phyloP scores from a whole-genome alignment of 768 basidiomycete genomes.

The Russula vinacea region DNA sequence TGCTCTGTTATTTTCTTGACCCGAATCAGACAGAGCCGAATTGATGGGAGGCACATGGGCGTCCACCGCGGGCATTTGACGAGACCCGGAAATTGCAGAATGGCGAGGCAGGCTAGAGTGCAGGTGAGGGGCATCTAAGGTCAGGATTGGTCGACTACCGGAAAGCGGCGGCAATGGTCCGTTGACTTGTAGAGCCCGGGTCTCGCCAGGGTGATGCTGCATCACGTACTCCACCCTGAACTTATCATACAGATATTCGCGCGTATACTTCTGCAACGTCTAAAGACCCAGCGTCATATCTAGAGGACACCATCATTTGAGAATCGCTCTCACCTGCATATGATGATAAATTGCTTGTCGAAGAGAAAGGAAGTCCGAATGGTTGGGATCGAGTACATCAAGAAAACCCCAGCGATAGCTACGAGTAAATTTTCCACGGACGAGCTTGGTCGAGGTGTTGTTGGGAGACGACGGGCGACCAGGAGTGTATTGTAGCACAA shows the following conservation, averaged over 20 bases:
- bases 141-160: slow-evolving; percentile 27
- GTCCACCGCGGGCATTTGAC: slow-evolving; percentile 42
- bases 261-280: slow-evolving; percentile 83
- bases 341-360: slow-evolving; percentile 81
- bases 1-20: slow-evolving; percentile 35
- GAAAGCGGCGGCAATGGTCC: slow-evolving; percentile 39
- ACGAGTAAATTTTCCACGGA: slow-evolving; percentile 68
- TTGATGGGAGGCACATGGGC: slow-evolving; percentile 20
- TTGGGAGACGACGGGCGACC: slow-evolving; percentile 38
- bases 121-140: slow-evolving; percentile 25
- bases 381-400: slow-evolving; percentile 72
- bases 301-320: neutral
- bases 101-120: slow-evolving; percentile 24
- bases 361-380: slow-evolving; percentile 78
- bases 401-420: slow-evolving; percentile 82
- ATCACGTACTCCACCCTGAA: slow-evolving; percentile 59
- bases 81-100: slow-evolving; percentile 38
- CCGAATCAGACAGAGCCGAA: slow-evolving; percentile 29
- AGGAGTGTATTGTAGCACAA: slow-evolving; percentile 70
- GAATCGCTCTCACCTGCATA: slow-evolving; percentile 64
- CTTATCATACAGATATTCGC: slow-evolving; percentile 78
- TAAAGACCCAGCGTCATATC: slow-evolving; percentile 35
- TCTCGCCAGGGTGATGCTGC: slow-evolving; percentile 38
- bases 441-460: slow-evolving; percentile 53
- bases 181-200: slow-evolving; percentile 17